Base-by-base conservation (phyloP, 2,329 filamentous ascomycete species). In the Leptographium procerum region DNA sequence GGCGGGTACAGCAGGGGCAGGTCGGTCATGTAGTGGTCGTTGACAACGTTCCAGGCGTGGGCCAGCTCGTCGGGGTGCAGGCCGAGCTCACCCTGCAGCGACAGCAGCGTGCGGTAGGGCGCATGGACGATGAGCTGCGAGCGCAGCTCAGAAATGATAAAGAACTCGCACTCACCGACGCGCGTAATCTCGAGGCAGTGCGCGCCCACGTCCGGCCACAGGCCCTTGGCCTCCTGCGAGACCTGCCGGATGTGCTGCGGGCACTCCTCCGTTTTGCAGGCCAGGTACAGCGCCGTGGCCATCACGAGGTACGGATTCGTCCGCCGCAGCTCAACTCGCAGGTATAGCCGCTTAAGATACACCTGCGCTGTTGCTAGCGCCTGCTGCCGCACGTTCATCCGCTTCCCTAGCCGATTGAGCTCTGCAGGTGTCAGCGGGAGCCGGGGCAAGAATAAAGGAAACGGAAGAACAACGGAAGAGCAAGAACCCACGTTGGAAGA, bases 231-330 rank as follows among this genome's bases (percentile, higher is more conserved):
- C 71, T 99, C 94, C 52, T 84, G 86, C 13, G 94, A 86, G 60
- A 99, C 86, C 63, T 95, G 82, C 33, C 94, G 84, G 66, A 99
- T 97, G 70, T 99, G 94, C 70, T 97, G 92, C 3, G 94, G 94
- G 55, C 86, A 91, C 71, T 99, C 94, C 71, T 99, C 94, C 84
- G 95, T 96, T 74, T 99, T 99, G 75, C 91, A 96, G 24, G 94
- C 91, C 40, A 99, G 78, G 70, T 99, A 99, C 61, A 97, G 81
- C 6, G 92, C 89, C 1, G 94, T 97, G n/a, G 91, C 87, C 63
- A 96, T 81, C 60, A 97, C 84, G 40, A 97, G 84, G 69, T 95
- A 96, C 4, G 92, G 91, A 66, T 97, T 99, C 53, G 91, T 96
- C 62, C 87, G 85, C 59, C 92, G 87, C 63, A 97, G 91, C 68